Conservation (phyloP, 176 grass and related monocot genomes). For the Eremochloa ophiuroides region DNA sequence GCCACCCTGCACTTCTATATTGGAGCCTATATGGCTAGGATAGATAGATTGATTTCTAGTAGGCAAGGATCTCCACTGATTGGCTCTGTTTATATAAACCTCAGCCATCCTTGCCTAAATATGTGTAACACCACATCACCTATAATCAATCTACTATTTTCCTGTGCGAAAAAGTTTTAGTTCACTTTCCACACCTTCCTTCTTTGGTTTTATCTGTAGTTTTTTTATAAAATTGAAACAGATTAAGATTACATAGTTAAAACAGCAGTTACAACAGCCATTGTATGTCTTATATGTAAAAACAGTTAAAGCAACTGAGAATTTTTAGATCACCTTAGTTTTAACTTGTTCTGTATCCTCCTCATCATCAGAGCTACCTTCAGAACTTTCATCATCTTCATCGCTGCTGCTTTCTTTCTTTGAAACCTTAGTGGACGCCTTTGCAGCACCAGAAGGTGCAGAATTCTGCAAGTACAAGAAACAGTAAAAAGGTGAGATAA, state of each 20-base stretch:
- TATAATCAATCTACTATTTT: no score
- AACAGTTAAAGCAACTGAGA: not conserved
- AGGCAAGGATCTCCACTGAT: no score
- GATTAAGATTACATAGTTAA: no score
- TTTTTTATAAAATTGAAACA: not conserved
- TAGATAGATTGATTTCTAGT: no score
- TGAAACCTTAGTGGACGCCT: constrained; percentile 19
- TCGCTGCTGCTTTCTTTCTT: constrained; percentile 50
- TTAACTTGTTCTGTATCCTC: not conserved
- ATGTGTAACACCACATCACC: no score
- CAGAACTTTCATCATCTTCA: constrained; percentile 48
- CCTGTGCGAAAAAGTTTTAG: no score
- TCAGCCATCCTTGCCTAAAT: no score
- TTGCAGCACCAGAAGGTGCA: constrained; percentile 12
- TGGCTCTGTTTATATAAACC: no score
- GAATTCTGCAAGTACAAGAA: not conserved
- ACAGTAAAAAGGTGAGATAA: not conserved
- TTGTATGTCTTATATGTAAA: not conserved
- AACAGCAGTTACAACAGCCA: no score
- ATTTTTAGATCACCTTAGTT: constrained; percentile 1
- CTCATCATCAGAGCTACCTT: constrained; percentile 53
- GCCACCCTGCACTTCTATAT: no score
- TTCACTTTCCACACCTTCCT: constrained; percentile 25
- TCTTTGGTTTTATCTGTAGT: not conserved
- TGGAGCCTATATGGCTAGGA: no score